These are phyloP conservation scores for Sporothrix schenckii DNA, from an alignment of 2,329 filamentous ascomycete genomes.

Conservation along the genomic window DNA sequence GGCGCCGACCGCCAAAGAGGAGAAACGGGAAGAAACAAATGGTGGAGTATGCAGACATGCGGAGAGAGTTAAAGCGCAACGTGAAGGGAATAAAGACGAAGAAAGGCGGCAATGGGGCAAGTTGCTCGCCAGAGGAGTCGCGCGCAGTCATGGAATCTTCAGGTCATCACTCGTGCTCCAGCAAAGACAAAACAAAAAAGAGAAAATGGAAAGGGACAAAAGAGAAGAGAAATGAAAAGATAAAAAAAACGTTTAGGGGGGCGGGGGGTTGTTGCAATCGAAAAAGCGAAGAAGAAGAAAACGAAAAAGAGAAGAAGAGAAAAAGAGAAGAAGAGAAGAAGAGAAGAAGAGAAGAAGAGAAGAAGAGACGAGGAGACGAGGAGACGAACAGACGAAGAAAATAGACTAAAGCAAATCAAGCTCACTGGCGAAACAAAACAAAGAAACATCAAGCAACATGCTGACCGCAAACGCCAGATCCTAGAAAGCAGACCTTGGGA, in stretches of 20 bases:
- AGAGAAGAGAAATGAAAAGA: background rate
- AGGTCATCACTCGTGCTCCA: slow-evolving; percentile 26
- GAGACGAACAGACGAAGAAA: too few relatives aligned
- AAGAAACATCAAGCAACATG: background rate
- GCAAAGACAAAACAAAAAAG: slow-evolving; percentile 3
- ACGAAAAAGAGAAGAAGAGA: background rate
- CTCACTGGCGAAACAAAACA: background rate
- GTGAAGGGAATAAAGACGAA: background rate
- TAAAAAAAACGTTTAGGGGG: background rate
- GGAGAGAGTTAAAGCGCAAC: background rate
- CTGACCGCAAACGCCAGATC: slow-evolving; percentile 13
- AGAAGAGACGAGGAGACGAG: too few relatives aligned
- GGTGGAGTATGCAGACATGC: background rate
- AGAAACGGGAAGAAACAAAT: background rate
- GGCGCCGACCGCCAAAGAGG: background rate
- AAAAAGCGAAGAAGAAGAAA: background rate
- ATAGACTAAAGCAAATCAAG: too few relatives aligned
- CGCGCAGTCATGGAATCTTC: slow-evolving; percentile 24
- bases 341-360: background rate
- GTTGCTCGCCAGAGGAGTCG: background rate
- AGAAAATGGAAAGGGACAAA: background rate
- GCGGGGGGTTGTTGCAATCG: background rate
- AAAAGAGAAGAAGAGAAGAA: background rate
- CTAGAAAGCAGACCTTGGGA: background rate
- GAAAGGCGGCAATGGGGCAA: background rate